These are phyloP conservation scores for Mycosphaerelloides madeirae DNA, from an alignment of 2,329 filamentous ascomycete species.

Conservation along the genomic window DNA sequence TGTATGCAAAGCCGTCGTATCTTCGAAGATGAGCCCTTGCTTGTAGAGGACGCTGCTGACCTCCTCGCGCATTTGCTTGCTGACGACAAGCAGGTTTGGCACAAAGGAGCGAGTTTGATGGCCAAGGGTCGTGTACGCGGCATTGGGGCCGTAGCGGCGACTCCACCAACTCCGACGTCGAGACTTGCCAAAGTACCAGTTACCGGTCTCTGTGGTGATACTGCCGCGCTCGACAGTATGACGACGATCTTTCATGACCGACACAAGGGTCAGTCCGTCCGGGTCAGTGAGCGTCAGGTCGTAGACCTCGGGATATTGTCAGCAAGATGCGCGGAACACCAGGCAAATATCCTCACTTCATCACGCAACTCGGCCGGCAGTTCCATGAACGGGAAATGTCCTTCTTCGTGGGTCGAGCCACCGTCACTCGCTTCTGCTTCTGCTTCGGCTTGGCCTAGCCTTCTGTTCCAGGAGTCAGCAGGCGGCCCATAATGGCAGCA, in stretches of 20 bases:
- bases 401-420: too few relatives aligned
- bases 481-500: too few relatives aligned
- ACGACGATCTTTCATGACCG: slow-evolving; percentile 19
- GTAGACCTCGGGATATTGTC: too few relatives aligned
- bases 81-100: slow-evolving; percentile 27
- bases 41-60: slow-evolving; percentile 26
- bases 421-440: too few relatives aligned
- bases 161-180: not conserved
- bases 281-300: slow-evolving; percentile 25
- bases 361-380: slow-evolving; percentile 28
- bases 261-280: slow-evolving; percentile 16
- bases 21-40: slow-evolving; percentile 22
- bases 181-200: slow-evolving; percentile 13
- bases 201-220: slow-evolving; percentile 2
- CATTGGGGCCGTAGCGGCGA: not conserved
- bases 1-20: slow-evolving; percentile 21
- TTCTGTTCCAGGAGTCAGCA: too few relatives aligned
- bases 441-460: slow-evolving; percentile 6
- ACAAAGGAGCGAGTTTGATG: slow-evolving; percentile 6
- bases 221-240: slow-evolving; percentile 18
- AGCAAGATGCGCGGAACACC: too few relatives aligned
- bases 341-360: too few relatives aligned
- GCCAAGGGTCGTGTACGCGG: not conserved
- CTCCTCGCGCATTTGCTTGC: slow-evolving; percentile 27
- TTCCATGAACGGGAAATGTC: slow-evolving; percentile 25